A percentile compares a stretch with the other conserved stretches of the same genome.
Evolutionary conservation across 371 early-diverging fungal species (phyloP).

Genomic region (Mucor circinelloides): DNA sequence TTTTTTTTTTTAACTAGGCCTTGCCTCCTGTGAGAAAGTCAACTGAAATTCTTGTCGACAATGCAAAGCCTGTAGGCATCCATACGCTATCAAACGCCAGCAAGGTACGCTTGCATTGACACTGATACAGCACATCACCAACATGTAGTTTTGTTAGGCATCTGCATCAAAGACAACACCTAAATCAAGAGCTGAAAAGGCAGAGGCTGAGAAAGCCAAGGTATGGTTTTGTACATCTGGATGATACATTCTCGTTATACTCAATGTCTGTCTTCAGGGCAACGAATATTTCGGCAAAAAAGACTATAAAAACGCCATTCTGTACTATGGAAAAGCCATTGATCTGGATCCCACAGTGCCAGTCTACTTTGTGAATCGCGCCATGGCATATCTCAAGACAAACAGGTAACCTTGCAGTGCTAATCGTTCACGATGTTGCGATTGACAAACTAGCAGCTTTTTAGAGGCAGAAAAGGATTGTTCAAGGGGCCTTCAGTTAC

Average conservation of each 20-base stretch:
- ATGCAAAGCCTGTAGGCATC: constrained; percentile 17
- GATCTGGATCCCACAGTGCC: constrained; percentile 65
- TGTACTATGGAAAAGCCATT: constrained; percentile 72
- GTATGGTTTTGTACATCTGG: constrained; percentile 33
- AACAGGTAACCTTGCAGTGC: constrained; percentile 45
- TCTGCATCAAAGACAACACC: background rate
- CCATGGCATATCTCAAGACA: constrained; percentile 83
- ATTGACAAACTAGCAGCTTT: constrained; percentile 46
- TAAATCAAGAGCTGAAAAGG: constrained; percentile 28
- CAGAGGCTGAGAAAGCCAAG: constrained; percentile 67
- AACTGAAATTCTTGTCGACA: constrained; percentile 17
- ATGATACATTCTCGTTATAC: background rate
- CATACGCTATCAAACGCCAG: background rate
- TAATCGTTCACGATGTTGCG: no score
- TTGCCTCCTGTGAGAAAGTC: constrained; percentile 19
- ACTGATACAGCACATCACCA: background rate
- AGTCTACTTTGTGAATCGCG: constrained; percentile 76
- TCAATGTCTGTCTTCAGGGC: constrained; percentile 61
- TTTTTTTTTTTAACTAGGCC: constrained; percentile 19
- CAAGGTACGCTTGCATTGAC: background rate
- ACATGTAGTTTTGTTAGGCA: background rate
- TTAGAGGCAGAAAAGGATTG: constrained; percentile 75
- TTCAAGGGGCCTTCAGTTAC: constrained; percentile 60
- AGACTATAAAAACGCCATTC: constrained; percentile 68
- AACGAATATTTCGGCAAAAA: constrained; percentile 78